phyloP scores from a whole-genome alignment of 192 early-diverging fungal genomes.

The Gamsiella multidivaricata region DNA sequence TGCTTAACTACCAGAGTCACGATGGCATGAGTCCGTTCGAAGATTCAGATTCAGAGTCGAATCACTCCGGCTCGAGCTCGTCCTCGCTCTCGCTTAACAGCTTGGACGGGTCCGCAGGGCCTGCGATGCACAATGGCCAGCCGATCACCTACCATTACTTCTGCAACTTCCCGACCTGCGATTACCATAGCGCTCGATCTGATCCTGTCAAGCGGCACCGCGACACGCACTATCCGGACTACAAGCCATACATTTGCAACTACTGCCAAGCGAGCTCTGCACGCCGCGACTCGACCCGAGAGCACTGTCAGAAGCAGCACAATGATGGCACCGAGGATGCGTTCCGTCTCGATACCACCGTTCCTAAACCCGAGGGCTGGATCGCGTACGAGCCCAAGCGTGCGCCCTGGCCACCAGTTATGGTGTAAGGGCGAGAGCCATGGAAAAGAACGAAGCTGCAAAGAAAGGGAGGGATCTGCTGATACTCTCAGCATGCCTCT shows the following conservation, averaged over 20 bases:
- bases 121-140: conserved; percentile 18
- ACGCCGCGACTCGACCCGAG: conserved; percentile 42
- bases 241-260: conserved; percentile 55
- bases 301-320: conserved; percentile 51
- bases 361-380: conserved; percentile 52
- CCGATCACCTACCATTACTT: conserved; percentile 49
- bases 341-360: conserved; percentile 36
- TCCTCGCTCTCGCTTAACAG: conserved; percentile 25
- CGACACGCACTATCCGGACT: conserved; percentile 50
- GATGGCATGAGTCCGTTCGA: conserved; percentile 36
- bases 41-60: conserved; percentile 46
- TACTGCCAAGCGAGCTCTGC: conserved; percentile 45
- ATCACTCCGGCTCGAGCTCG: conserved; percentile 40
- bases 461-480: no score
- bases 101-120: not conserved
- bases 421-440: conserved; percentile 10
- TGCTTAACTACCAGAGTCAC: conserved; percentile 31
- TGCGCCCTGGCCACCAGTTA: conserved; percentile 48
- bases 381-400: conserved; percentile 52
- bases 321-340: conserved; percentile 50
- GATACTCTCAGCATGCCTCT: not conserved
- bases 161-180: conserved; percentile 51
- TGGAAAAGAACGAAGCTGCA: not conserved
- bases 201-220: conserved; percentile 52
- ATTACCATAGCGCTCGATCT: conserved; percentile 46